Conservation (phyloP, 495 filamentous ascomycete genomes). For the Terfezia boudieri region DNA sequence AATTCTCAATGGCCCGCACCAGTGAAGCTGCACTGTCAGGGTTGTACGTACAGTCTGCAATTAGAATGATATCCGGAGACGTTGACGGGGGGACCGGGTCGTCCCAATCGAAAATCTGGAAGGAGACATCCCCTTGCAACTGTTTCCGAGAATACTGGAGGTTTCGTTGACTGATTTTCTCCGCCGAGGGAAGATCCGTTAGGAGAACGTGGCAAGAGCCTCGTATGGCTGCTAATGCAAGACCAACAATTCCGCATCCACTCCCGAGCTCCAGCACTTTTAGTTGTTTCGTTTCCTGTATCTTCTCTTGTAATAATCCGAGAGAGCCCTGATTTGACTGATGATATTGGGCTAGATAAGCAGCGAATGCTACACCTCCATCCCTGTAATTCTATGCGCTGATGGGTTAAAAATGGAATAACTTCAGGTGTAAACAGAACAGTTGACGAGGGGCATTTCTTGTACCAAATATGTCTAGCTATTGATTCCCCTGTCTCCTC, state of each 20-base stretch:
- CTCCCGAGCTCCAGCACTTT: slow-evolving; percentile 57
- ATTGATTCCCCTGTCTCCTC: slow-evolving; percentile 94
- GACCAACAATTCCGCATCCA: slow-evolving; percentile 69
- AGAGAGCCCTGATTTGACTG: background rate
- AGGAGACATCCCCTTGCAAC: slow-evolving; percentile 24
- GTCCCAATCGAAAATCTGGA: slow-evolving; percentile 58
- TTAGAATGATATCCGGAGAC: slow-evolving; percentile 47
- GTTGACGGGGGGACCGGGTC: slow-evolving; percentile 23
- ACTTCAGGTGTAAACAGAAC: too few species aligned
- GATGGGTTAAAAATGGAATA: too few species aligned
- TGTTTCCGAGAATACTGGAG: slow-evolving; percentile 9
- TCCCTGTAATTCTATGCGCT: slow-evolving; percentile 28
- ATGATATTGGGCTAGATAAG: slow-evolving; percentile 20
- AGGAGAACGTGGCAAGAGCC: slow-evolving; percentile 29
- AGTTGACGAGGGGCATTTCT: background rate
- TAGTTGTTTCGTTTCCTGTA: slow-evolving; percentile 19
- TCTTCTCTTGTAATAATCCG: slow-evolving; percentile 5
- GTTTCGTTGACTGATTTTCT: slow-evolving; percentile 31
- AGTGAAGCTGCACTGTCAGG: slow-evolving; percentile 54
- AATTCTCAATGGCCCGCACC: slow-evolving; percentile 39
- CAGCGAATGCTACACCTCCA: slow-evolving; percentile 37
- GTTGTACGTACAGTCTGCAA: slow-evolving; percentile 95
- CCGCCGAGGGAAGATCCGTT: slow-evolving; percentile 64
- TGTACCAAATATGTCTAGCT: slow-evolving; percentile 79
- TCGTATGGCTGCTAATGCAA: slow-evolving; percentile 42